Evolutionary conservation across 2,329 filamentous ascomycete genomes (phyloP).

Genomic region (Trichoderma sp.): DNA sequence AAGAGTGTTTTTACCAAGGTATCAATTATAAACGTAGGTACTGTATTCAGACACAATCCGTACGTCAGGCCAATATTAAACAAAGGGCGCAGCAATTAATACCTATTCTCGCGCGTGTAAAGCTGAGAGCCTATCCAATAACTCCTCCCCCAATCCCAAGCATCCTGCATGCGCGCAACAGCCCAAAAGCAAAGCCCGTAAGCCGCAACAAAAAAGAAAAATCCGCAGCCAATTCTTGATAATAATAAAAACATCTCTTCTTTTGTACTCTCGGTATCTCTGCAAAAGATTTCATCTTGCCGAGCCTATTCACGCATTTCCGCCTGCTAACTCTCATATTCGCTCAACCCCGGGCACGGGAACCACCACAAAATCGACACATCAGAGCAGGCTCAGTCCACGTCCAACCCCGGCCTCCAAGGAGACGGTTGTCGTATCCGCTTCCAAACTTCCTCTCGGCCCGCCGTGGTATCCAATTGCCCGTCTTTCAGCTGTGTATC

Average conservation of each 20-base stretch:
- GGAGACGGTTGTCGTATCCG: not conserved
- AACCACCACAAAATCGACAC: not conserved
- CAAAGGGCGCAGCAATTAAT: slow-evolving; percentile 9
- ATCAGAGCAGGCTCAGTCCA: not conserved
- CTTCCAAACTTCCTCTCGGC: not conserved
- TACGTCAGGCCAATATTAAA: not conserved
- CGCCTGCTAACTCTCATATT: not conserved
- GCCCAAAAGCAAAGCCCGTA: slow-evolving; percentile 1
- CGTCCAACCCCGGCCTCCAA: not conserved
- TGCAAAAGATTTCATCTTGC: not conserved
- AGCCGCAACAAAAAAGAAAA: not conserved
- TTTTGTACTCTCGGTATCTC: not conserved
- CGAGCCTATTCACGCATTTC: not conserved
- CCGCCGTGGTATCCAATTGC: slow-evolving; percentile 16
- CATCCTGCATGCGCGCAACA: not conserved
- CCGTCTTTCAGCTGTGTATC: not conserved
- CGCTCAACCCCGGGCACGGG: slow-evolving; percentile 2
- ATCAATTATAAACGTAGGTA: not conserved
- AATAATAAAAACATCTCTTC: not conserved
- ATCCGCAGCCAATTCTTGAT: not conserved
- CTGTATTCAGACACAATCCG: not conserved
- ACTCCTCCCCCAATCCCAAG: slow-evolving; percentile 4
- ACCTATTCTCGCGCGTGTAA: slow-evolving; percentile 10
- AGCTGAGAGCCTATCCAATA: slow-evolving; percentile 9
- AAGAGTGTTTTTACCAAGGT: not conserved